phyloP scores from a whole-genome alignment of 768 basidiomycete species.

The Exsudoporus frostii region DNA sequence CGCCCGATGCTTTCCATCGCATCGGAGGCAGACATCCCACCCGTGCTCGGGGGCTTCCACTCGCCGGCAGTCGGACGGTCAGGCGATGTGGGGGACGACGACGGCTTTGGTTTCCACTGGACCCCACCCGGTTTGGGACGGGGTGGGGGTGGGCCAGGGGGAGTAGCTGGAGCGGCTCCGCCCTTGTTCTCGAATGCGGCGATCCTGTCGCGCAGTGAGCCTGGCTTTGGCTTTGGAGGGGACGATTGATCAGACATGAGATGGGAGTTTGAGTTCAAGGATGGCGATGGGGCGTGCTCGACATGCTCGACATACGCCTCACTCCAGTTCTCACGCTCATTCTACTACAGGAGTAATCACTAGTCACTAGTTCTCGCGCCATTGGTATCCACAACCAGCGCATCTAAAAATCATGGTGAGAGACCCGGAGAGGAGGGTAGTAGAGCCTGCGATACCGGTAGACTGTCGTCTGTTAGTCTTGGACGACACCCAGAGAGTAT shows the following conservation, averaged over 20 bases:
- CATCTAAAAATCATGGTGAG: slow-evolving; percentile 40
- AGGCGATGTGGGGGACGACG: slow-evolving; percentile 41
- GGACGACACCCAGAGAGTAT: neutral
- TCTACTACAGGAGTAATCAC: neutral
- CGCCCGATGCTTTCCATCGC: slow-evolving; percentile 83
- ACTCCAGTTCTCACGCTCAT: slow-evolving; percentile 23
- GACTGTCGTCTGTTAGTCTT: slow-evolving; percentile 37
- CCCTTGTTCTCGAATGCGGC: slow-evolving; percentile 75
- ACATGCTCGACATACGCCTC: slow-evolving; percentile 13
- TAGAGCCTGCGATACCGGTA: slow-evolving; percentile 46
- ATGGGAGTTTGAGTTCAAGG: slow-evolving; percentile 18
- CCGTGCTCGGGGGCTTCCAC: slow-evolving; percentile 24
- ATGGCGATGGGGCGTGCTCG: slow-evolving; percentile 15
- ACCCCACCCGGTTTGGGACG: slow-evolving; percentile 61
- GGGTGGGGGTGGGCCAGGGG: slow-evolving; percentile 29
- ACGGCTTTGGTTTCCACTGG: slow-evolving; percentile 68
- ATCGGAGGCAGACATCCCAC: slow-evolving; percentile 78
- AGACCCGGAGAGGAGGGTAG: neutral
- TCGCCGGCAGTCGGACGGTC: slow-evolving; percentile 15
- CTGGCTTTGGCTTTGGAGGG: slow-evolving; percentile 62
- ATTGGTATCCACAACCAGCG: slow-evolving; percentile 59
- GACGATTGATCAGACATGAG: slow-evolving; percentile 60
- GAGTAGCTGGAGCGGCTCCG: slow-evolving; percentile 22
- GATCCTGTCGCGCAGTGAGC: slow-evolving; percentile 84
- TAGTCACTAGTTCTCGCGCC: slow-evolving; percentile 57